Evolutionary conservation across 1,139 yeast genomes (phyloP).

Genomic region (Saccharomyces hybrid): DNA sequence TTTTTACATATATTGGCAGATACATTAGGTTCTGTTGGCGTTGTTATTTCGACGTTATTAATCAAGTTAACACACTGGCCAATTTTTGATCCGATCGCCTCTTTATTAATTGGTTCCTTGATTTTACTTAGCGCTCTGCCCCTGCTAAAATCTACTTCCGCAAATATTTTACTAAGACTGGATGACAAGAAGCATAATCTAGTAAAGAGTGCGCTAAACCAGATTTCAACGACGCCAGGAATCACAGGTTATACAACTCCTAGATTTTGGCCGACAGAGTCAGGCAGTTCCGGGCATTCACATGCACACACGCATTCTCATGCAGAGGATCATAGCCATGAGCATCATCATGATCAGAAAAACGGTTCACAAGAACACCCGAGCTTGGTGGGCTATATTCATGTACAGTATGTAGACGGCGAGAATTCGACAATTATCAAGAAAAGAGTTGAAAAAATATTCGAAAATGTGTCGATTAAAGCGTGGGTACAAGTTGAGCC

Average conservation of each 20-base stretch:
- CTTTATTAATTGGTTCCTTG: conserved; percentile 74
- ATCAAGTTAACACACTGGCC: conserved; percentile 51
- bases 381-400: conserved; percentile 51
- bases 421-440: conserved; percentile 59
- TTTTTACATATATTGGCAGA: conserved; percentile 91
- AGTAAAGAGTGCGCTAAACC: conserved; percentile 58
- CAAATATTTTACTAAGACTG: conserved; percentile 59
- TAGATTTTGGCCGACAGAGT: conserved; percentile 72
- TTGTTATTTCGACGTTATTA: conserved; percentile 72
- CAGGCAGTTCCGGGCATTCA: conserved; percentile 19
- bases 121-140: conserved; percentile 82
- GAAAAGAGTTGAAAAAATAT: conserved; percentile 49
- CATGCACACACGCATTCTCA: conserved; percentile 28
- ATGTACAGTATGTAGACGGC: conserved; percentile 60
- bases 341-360: conserved; percentile 13
- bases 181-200: conserved; percentile 50
- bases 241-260: conserved; percentile 83
- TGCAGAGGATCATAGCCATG: conserved; percentile 22
- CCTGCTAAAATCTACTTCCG: conserved; percentile 70
- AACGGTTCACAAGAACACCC: conserved; percentile 11
- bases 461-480: conserved; percentile 37
- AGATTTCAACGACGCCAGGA: conserved; percentile 65
- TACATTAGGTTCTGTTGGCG: conserved; percentile 94
- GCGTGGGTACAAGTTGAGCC: conserved; percentile 57
- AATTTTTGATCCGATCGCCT: conserved; percentile 84